Conservation (phyloP, 2,329 filamentous ascomycete species). For the Fragosphaeria purpurea region DNA sequence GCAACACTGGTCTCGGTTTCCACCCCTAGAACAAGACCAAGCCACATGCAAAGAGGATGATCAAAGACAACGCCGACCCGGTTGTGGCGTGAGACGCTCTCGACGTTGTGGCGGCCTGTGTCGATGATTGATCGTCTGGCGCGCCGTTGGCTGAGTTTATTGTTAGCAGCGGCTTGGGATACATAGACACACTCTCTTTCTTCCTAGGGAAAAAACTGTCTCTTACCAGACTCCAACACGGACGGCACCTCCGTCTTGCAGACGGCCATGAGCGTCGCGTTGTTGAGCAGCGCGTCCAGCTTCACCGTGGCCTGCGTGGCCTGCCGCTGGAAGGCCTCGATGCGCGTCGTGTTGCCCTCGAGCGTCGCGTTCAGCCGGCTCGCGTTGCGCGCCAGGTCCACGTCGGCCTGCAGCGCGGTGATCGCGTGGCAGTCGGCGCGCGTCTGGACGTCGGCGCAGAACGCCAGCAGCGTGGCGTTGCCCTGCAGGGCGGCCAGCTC, state of each 20-base stretch:
- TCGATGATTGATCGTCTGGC: not conserved
- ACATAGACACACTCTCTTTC: too few relatives aligned
- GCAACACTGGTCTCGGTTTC: not conserved
- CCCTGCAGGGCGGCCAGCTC: slow-evolving; percentile 16
- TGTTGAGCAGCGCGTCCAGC: slow-evolving; percentile 21
- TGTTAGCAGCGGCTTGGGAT: not conserved
- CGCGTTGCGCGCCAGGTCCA: slow-evolving; percentile 19
- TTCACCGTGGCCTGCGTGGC: slow-evolving; percentile 17
- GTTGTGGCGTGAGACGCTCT: not conserved
- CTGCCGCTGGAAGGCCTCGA: slow-evolving; percentile 23
- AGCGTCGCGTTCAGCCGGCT: slow-evolving; percentile 23
- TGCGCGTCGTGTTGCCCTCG: slow-evolving; percentile 25
- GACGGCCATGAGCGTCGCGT: slow-evolving; percentile 22
- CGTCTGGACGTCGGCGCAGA: slow-evolving; percentile 15
- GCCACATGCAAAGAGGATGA: slow-evolving; percentile 4
- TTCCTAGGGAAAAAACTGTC: not conserved
- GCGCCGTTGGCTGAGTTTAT: not conserved
- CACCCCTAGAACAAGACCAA: slow-evolving; percentile 4
- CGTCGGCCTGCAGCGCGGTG: slow-evolving; percentile 12
- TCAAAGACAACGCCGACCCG: not conserved
- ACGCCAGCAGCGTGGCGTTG: slow-evolving; percentile 17
- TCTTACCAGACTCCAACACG: not conserved
- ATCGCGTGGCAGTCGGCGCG: slow-evolving; percentile 12
- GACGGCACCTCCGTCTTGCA: slow-evolving; percentile 2
- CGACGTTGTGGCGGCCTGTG: not conserved